Base-by-base conservation (phyloP, 306 rosid species). In the Bauhinia variegata region DNA sequence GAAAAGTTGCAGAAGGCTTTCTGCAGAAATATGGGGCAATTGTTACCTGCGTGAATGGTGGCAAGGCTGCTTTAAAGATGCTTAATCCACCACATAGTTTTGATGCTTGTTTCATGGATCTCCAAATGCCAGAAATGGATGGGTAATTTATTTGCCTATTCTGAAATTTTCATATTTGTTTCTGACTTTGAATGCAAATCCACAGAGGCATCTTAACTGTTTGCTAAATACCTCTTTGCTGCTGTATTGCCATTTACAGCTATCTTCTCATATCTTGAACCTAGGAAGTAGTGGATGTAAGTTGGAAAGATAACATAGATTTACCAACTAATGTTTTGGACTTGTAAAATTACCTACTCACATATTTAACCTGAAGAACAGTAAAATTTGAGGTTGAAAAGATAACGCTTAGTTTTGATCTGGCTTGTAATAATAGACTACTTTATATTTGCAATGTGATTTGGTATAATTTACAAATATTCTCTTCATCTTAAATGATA, bases 51-150 rank as follows among this genome's bases (percentile, higher is more conserved):
- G 96, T 89, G 36, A 91, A 88, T 28, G 79, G 90, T 49, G 98
- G 98, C 53, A 80, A 32, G 75, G 80, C 69, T 65, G 98, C 98
- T 49, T 65, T 93, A 28, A 63, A 76, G 34, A 58, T 68, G 83
- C 95, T 93, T 38, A 64, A 82, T 61, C 96, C 85, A 53, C 98
- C 98, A 1, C 98, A 93, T 74, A 58, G 23, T 72, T 88, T 89
- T 46, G 81, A 86, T 70, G 96, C 91, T 51, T 93, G 98, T 78
- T 93, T 93, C 86, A 93, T 93, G 98, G 98, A 93, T 85, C 95
- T 93, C 84, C 98, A 88, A 68, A 93, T 93, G 98, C 98, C 97
- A 19, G 96, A 88, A 84, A 93, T 93, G 97, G 91, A 93, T n/a
- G 98, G 98, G 98, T 93, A 93, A 81, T 43, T 66, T 49, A 56